Conservation (phyloP, 2,329 filamentous ascomycete genomes). For the Onygenales sp. region DNA sequence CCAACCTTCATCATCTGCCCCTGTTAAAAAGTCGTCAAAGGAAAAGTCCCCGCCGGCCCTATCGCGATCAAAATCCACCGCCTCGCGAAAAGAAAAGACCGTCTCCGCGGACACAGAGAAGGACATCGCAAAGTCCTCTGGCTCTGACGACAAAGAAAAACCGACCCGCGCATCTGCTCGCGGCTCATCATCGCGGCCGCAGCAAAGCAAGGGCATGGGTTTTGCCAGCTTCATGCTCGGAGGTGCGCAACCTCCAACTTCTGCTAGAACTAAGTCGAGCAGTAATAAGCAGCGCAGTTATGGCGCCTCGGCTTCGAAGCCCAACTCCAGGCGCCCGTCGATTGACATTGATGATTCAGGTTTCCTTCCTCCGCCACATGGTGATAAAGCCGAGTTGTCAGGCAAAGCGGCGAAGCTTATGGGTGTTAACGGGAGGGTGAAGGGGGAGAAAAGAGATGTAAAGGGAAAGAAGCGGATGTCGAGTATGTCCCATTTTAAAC, state of each 20-base stretch:
- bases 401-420: slow-evolving; percentile 73
- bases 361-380: slow-evolving; percentile 57
- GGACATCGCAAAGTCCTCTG: slow-evolving; percentile 55
- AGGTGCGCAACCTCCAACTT: slow-evolving; percentile 42
- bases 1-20: slow-evolving; percentile 11
- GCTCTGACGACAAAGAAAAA: slow-evolving; percentile 57
- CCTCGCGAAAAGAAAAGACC: slow-evolving; percentile 48
- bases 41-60: slow-evolving; percentile 36
- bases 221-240: slow-evolving; percentile 57
- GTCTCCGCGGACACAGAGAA: slow-evolving; percentile 44
- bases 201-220: slow-evolving; percentile 49
- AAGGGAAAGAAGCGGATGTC: background rate
- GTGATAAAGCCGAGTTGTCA: slow-evolving; percentile 55
- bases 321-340: slow-evolving; percentile 56
- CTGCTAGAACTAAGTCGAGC: slow-evolving; percentile 50
- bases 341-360: slow-evolving; percentile 54
- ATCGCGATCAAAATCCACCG: slow-evolving; percentile 48
- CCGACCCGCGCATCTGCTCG: slow-evolving; percentile 41
- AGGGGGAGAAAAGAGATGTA: slow-evolving; percentile 32
- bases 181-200: slow-evolving; percentile 40
- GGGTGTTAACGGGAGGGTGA: slow-evolving; percentile 45
- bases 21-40: slow-evolving; percentile 30
- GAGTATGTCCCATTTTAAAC: slow-evolving; percentile 1
- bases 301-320: slow-evolving; percentile 46
- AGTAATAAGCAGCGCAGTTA: slow-evolving; percentile 43